Percentiles rank a stretch among this genome's conserved stretches.
phyloP scores from a whole-genome alignment of 164 flowering plant genomes.

The Chimonanthus salicifolius region DNA sequence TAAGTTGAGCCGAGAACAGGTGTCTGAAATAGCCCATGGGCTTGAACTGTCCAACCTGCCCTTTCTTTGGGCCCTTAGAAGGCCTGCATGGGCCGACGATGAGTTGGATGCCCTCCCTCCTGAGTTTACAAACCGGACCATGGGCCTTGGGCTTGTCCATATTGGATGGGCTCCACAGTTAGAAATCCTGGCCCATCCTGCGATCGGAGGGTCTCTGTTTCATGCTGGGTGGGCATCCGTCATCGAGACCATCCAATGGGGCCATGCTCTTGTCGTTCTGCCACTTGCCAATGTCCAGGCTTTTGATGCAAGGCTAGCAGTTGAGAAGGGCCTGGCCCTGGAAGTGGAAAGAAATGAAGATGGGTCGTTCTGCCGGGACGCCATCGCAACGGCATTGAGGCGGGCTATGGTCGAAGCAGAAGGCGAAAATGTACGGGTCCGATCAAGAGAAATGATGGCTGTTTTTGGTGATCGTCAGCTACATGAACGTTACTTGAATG shows the following conservation, averaged over 20 bases:
- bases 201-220: slow-evolving; percentile 53
- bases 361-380: slow-evolving; percentile 25
- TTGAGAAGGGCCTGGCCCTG: slow-evolving; percentile 35
- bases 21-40: slow-evolving; percentile 46
- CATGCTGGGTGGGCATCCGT: slow-evolving; percentile 66
- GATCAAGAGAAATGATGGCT: too few species aligned
- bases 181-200: slow-evolving; percentile 40
- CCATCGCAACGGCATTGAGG: neutral
- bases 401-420: neutral
- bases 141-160: slow-evolving; percentile 30
- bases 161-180: slow-evolving; percentile 53
- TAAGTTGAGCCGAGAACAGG: slow-evolving; percentile 22
- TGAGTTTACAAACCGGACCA: slow-evolving; percentile 28
- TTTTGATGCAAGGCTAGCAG: slow-evolving; percentile 41
- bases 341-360: slow-evolving; percentile 35
- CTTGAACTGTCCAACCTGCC: slow-evolving; percentile 44
- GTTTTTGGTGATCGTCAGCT: too few species aligned
- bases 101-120: slow-evolving; percentile 21
- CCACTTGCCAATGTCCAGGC: slow-evolving; percentile 48
- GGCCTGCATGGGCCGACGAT: slow-evolving; percentile 12
- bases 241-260: slow-evolving; percentile 38
- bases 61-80: slow-evolving; percentile 47
- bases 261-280: slow-evolving; percentile 36
- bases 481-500: too few species aligned
- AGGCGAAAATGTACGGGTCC: too few species aligned